Conservation (phyloP, 1,284 basidiomycete genomes). For the Fomitopsis pinicola region DNA sequence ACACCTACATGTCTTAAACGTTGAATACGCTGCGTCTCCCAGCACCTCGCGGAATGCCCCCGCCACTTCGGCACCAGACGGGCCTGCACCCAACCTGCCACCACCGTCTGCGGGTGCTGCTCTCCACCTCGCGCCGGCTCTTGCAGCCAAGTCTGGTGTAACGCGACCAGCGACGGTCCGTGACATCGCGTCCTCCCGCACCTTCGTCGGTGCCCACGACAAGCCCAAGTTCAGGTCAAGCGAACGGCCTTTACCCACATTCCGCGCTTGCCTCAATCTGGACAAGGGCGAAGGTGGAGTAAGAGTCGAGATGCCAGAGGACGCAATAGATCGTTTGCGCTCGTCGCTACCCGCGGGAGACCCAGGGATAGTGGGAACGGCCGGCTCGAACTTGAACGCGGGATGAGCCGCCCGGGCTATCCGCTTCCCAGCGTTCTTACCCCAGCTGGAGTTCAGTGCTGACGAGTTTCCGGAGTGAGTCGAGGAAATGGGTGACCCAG, state of each 20-base stretch:
- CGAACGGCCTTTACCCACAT: constrained; percentile 56
- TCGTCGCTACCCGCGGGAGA: constrained; percentile 28
- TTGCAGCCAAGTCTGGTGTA: constrained; percentile 4
- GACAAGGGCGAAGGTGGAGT: constrained; percentile 31
- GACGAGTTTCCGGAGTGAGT: constrained; percentile 23
- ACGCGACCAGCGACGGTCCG: constrained; percentile 27
- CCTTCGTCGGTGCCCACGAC: constrained; percentile 62
- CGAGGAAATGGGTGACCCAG: constrained; percentile 24
- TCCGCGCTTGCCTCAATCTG: constrained; percentile 26
- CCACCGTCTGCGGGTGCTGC: constrained; percentile 27
- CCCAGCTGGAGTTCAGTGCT: constrained; percentile 22
- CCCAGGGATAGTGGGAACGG: constrained; percentile 34
- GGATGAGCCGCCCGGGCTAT: constrained; percentile 26
- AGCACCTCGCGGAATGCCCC: constrained; percentile 58
- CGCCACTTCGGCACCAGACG: constrained; percentile 46
- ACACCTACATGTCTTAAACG: constrained; percentile 66
- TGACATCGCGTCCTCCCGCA: constrained; percentile 59
- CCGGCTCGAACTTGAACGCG: constrained; percentile 38
- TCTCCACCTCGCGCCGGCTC: constrained; percentile 26
- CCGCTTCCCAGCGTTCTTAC: constrained; percentile 24
- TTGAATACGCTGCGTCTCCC: constrained; percentile 55
- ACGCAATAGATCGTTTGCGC: constrained; percentile 12
- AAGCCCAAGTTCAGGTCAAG: constrained; percentile 59
- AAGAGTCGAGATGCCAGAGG: constrained; percentile 1
- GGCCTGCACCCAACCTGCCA: constrained; percentile 34